These are phyloP conservation scores for Parascedosporium putredinis DNA, from an alignment of 2,329 filamentous ascomycete genomes.

Conservation along the genomic window DNA sequence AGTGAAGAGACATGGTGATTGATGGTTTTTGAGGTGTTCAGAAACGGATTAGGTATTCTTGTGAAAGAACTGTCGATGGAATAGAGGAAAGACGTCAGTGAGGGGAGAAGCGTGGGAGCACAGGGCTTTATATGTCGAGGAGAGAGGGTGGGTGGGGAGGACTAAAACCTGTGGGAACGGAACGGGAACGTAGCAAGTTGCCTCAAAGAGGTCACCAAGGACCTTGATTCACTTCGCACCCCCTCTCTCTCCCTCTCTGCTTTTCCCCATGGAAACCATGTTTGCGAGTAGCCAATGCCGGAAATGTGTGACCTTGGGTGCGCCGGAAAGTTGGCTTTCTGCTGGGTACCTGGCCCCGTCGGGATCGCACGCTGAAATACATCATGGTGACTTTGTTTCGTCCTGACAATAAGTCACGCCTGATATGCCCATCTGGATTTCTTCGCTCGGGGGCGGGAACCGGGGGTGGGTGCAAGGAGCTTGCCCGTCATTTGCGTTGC, in stretches of 20 bases:
- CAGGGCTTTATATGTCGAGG: not conserved
- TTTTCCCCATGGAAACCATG: not conserved
- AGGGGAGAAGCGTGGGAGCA: not conserved
- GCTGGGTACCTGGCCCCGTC: not conserved
- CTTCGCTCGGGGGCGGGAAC: no score
- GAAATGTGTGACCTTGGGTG: not conserved
- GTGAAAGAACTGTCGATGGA: not conserved
- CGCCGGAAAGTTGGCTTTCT: not conserved
- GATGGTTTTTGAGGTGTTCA: not conserved
- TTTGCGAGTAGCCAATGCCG: not conserved
- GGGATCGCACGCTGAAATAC: not conserved
- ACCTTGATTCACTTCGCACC: not conserved
- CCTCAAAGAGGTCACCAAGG: not conserved
- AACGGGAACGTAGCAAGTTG: not conserved
- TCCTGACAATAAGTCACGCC: conserved; percentile 2
- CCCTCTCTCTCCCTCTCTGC: not conserved
- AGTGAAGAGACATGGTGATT: conserved; percentile 33
- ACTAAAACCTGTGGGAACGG: not conserved
- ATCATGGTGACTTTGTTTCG: conserved; percentile 6
- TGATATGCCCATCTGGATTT: not conserved
- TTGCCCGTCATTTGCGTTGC: not conserved
- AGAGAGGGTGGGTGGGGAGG: conserved; percentile 1
- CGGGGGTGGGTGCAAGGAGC: no score
- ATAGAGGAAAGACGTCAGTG: conserved; percentile 2
- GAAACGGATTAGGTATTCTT: no score